Percentiles rank a stretch among this genome's conserved stretches.
Conservation (phyloP, 2,329 filamentous ascomycete species). For the Calonectria hongkongensis region DNA sequence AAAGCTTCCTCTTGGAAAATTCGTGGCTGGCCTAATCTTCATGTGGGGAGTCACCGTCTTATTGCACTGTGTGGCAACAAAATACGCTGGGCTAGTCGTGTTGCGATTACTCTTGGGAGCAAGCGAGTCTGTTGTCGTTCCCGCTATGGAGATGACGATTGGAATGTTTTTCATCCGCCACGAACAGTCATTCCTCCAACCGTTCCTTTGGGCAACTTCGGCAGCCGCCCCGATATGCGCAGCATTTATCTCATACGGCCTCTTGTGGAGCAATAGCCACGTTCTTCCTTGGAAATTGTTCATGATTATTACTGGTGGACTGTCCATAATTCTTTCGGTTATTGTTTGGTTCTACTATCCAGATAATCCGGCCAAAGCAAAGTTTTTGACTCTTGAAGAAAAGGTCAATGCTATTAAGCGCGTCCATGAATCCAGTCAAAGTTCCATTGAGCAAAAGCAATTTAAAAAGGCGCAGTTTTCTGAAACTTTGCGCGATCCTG, state of each 20-base stretch:
- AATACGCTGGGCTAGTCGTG: conserved; percentile 60
- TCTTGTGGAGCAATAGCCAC: conserved; percentile 59
- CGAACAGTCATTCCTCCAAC: conserved; percentile 58
- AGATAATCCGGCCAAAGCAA: conserved; percentile 61
- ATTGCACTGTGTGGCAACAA: conserved; percentile 60
- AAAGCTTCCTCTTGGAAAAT: conserved; percentile 60
- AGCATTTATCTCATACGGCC: conserved; percentile 63
- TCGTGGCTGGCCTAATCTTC: conserved; percentile 58
- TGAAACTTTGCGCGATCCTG: conserved; percentile 55
- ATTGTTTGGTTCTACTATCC: conserved; percentile 62
- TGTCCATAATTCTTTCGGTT: conserved; percentile 59
- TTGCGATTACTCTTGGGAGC: conserved; percentile 61
- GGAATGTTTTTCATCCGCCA: conserved; percentile 62
- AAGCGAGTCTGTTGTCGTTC: conserved; percentile 61
- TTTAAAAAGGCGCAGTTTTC: conserved; percentile 58
- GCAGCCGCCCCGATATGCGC: conserved; percentile 61
- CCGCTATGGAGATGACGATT: conserved; percentile 63
- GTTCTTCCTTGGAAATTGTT: conserved; percentile 63
- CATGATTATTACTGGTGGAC: conserved; percentile 61
- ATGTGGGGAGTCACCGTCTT: conserved; percentile 60
- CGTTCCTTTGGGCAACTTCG: conserved; percentile 59
- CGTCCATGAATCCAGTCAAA: conserved; percentile 58
- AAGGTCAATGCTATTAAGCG: conserved; percentile 61
- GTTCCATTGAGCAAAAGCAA: conserved; percentile 62
- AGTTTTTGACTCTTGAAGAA: conserved; percentile 63